Conservation (phyloP, 139 green algal genomes). For the Bryopsis sp. region DNA sequence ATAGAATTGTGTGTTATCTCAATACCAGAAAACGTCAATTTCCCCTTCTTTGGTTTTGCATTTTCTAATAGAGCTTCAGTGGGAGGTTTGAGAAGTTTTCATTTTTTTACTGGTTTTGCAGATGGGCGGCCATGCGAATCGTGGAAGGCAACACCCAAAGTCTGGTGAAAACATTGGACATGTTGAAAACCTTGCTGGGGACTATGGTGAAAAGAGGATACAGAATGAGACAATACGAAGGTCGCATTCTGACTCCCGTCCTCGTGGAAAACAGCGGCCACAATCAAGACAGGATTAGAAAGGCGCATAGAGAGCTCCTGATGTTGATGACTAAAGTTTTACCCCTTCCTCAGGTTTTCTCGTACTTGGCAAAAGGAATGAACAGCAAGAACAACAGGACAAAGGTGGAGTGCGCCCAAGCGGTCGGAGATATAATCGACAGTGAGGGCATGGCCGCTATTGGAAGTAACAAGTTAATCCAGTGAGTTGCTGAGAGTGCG, state of each 20-base stretch:
- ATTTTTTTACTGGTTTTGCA: too few relatives aligned
- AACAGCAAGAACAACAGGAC: slow-evolving; percentile 87
- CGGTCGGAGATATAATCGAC: slow-evolving; percentile 58
- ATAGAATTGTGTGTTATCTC: too few relatives aligned
- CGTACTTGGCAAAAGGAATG: slow-evolving; percentile 52
- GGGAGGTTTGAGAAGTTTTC: too few relatives aligned
- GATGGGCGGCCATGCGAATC: slow-evolving; percentile 18
- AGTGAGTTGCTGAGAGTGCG: too few relatives aligned
- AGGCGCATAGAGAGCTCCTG: slow-evolving; percentile 68
- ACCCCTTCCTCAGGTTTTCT: slow-evolving; percentile 28
- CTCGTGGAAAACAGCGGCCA: slow-evolving; percentile 90
- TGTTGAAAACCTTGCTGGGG: slow-evolving; percentile 51
- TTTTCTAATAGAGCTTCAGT: too few relatives aligned
- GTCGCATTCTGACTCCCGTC: slow-evolving; percentile 70
- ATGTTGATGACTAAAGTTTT: slow-evolving; percentile 41
- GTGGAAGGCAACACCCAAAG: slow-evolving; percentile 16
- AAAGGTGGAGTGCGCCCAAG: slow-evolving; percentile 73
- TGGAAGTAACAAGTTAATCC: background rate
- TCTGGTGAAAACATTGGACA: slow-evolving; percentile 64
- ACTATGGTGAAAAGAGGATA: slow-evolving; percentile 28
- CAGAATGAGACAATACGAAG: slow-evolving; percentile 76
- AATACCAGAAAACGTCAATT: too few relatives aligned
- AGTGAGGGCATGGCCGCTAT: slow-evolving; percentile 31
- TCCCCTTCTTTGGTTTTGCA: too few relatives aligned
- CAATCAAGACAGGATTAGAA: slow-evolving; percentile 61